A percentile compares a stretch with the other conserved stretches of the same genome.
These are phyloP conservation scores for Lithospermum erythrorhizon DNA, from an alignment of 257 asterid species.

Conservation along the genomic window DNA sequence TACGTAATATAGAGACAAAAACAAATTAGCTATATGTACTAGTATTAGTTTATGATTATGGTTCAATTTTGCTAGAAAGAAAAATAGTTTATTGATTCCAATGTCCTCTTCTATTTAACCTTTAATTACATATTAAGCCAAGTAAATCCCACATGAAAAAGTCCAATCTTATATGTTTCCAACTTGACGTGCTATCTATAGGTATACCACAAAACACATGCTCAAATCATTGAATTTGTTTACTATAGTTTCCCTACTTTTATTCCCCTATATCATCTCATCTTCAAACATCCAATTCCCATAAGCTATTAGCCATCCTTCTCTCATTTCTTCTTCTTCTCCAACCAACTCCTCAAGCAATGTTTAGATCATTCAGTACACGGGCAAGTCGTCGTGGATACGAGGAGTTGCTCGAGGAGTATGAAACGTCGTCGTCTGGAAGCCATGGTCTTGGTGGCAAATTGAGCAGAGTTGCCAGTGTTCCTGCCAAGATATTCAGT, in stretches of 20 bases:
- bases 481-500: slow-evolving; percentile 26
- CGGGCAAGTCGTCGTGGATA: slow-evolving; percentile 30
- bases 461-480: slow-evolving; percentile 34
- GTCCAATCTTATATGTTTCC: neutral
- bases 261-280: no score
- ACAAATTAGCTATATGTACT: no score
- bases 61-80: no score
- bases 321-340: neutral
- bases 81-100: no score
- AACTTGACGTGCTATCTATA: neutral
- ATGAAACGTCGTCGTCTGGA: slow-evolving; percentile 1
- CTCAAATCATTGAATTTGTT: neutral
- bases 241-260: neutral
- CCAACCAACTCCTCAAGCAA: slow-evolving; percentile 2
- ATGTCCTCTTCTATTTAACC: no score
- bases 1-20: no score
- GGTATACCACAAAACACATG: no score
- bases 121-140: no score
- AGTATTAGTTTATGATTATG: no score
- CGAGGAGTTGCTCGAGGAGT: slow-evolving; percentile 23
- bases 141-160: no score
- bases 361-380: slow-evolving; percentile 59
- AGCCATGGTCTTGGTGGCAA: slow-evolving; percentile 14
- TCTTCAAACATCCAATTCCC: neutral
- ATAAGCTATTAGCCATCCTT: slow-evolving; percentile 1